Base-by-base conservation (phyloP, 164 flowering plant genomes). In the Vitis vinifera region DNA sequence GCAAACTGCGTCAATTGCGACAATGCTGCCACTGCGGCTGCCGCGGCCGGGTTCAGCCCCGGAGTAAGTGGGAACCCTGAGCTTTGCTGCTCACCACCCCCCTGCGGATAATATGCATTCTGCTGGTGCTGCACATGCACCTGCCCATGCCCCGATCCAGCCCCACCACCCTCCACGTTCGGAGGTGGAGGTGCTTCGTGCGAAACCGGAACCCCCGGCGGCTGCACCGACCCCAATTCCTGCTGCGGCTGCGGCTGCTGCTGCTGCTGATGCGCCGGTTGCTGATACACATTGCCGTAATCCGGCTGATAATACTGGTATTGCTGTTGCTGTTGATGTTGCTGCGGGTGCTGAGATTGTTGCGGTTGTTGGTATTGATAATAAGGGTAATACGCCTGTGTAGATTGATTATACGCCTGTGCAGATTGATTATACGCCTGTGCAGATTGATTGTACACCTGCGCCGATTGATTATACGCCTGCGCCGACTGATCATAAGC, bases 31-130 rank as follows among this genome's bases (percentile, higher is more conserved):
- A 78, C 79, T 2, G 86, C 84, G 2, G 84, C 84, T 0, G 86
- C 86, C 1, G 83, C 86, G 5, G 83, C 83, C 4, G 83, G 76
- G 63, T 83, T 78, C 48, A 82, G 69, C 71, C 80, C 85, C 4
- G 70, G 30, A 0, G 70, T 63, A 8, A 51, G 55, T 3, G 73
- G 67, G 12, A 55, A 57, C 14, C 29, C 29, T 11, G 59, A 30
- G 9, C 44, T 37, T 37, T 55, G 70, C 63, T 78, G 75, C 61
- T 57, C 63, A 56, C 59, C 59, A 17, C 55, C 51, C 8, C 27
- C 59, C 19, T 65, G 75, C 1, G 72, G 63, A 56, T 75, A 66
- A 72, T 72, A 78, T 13, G 49, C 62, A 63, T 66, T 75, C 65
- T 75, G 74, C 63, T 79, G 80, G 12, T 68, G 62, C 44, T 67